Percentiles rank a stretch among this genome's conserved stretches.
These are phyloP conservation scores for Gossypium trilobum DNA, from an alignment of 441 rosid genomes.

Conservation along the genomic window DNA sequence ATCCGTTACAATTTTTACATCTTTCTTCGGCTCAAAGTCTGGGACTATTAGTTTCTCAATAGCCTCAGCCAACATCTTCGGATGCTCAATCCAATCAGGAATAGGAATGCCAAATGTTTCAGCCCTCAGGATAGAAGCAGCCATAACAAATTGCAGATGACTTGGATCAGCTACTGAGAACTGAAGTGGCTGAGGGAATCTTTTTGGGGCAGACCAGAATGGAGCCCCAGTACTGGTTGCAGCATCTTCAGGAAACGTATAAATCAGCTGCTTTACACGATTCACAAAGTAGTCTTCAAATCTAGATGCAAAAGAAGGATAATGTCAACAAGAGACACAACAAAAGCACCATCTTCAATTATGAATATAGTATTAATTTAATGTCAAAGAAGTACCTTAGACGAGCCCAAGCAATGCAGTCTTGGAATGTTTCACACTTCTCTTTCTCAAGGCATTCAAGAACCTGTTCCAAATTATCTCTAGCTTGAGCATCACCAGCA, in stretches of 20 bases:
- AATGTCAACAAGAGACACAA: conserved; percentile 8
- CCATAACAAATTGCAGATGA: conserved; percentile 62
- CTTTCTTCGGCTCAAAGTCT: conserved; percentile 70
- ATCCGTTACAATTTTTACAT: conserved; percentile 76
- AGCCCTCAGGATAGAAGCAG: conserved; percentile 76
- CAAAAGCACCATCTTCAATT: neutral
- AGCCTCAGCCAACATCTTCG: conserved; percentile 53
- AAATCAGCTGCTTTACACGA: conserved; percentile 79
- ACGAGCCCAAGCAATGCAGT: conserved; percentile 91
- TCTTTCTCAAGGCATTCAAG: conserved; percentile 85
- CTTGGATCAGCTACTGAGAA: conserved; percentile 60
- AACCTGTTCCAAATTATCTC: conserved; percentile 70
- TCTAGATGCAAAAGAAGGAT: conserved; percentile 33
- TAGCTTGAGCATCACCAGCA: conserved; percentile 95
- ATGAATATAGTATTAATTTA: neutral
- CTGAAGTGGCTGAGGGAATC: conserved; percentile 74
- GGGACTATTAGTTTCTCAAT: conserved; percentile 70
- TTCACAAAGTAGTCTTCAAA: conserved; percentile 79
- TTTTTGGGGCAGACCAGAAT: conserved; percentile 99
- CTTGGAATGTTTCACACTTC: conserved; percentile 64
- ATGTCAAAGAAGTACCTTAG: conserved; percentile 25
- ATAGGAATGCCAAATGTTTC: conserved; percentile 74
- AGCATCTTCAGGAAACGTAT: conserved; percentile 93
- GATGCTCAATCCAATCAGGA: conserved; percentile 70
- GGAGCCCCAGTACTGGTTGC: conserved; percentile 77